Evolutionary conservation across 371 early-diverging fungal species (phyloP).

Genomic region (Neoconidiobolus thromboides): DNA sequence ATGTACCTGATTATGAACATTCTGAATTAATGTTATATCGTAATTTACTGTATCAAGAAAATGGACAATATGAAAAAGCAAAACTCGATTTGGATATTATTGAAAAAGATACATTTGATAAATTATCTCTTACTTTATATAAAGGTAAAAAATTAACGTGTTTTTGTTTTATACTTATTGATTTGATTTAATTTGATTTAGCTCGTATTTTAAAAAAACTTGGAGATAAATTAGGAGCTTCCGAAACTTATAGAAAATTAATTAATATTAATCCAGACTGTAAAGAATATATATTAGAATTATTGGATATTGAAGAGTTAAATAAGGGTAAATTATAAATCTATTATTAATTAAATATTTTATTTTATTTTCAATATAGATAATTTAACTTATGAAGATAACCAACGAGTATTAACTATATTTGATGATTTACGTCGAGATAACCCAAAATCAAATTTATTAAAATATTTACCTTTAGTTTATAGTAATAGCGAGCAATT

Average conservation of each 20-base stretch:
- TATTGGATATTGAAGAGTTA: slow-evolving; percentile 30
- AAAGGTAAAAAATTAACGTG: slow-evolving; percentile 13
- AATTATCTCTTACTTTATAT: slow-evolving; percentile 46
- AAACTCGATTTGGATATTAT: slow-evolving; percentile 53
- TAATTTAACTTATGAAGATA: slow-evolving; percentile 16
- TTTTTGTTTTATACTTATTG: too few species aligned
- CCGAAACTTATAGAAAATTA: slow-evolving; percentile 45
- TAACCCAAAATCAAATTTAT: slow-evolving; percentile 65
- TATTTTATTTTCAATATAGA: background rate
- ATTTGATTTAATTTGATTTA: background rate
- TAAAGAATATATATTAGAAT: slow-evolving; percentile 40
- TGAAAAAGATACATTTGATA: slow-evolving; percentile 48
- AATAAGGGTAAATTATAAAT: background rate
- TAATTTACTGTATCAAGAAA: slow-evolving; percentile 55
- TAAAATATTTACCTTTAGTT: slow-evolving; percentile 46
- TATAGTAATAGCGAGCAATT: slow-evolving; percentile 26
- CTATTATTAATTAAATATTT: background rate
- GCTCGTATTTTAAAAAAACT: slow-evolving; percentile 37
- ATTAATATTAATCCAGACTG: slow-evolving; percentile 67
- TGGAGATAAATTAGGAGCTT: slow-evolving; percentile 47
- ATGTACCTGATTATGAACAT: slow-evolving; percentile 33
- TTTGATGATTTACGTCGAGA: slow-evolving; percentile 38
- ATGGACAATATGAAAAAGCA: slow-evolving; percentile 51
- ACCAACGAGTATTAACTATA: slow-evolving; percentile 17
- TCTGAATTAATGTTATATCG: slow-evolving; percentile 62